Base-by-base conservation (phyloP, 2,329 filamentous ascomycete species). In the Fusarium phyllophilum region DNA sequence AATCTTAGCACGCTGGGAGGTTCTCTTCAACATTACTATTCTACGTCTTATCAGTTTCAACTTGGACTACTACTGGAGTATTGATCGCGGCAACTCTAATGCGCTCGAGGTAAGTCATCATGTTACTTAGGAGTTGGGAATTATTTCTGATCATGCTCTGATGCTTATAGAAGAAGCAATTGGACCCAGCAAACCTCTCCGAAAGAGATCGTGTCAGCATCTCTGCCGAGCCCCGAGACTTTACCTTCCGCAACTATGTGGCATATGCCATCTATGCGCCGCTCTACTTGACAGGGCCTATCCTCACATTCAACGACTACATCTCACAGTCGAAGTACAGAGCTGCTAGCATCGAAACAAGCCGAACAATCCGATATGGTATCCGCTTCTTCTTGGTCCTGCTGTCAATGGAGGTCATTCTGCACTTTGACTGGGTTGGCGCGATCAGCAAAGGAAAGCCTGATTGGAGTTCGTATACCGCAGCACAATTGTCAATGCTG, bases 301-400 rank as follows among this genome's bases (percentile, higher is more conserved):
- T 99, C 78, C 82, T 99, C 70, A 98, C 95, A 18, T 99, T 98
- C 86, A 99, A 99, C 83, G 97, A 99, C 85, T 99, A 96, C 85
- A 92, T 98, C 72, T 93, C 94, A 1, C 96, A 99, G 81, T 87
- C 88, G 69, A 92, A 94, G 75, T 93, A 96, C 83, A 89, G 88
- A 18, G 84, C 94, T 2, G 88, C 92, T 17, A 95, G 90, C 65
- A 91, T 96, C 77, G 93, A 92, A 74, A 83, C 82, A 8, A 83
- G 85, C 6, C 93, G 95, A 61, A 98, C 93, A 4, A 81, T 92
- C 36, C 90, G 94, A 51, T 99, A 99, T 79, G 95, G 87, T 29
- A 83, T 97, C 52, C 94, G 96, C 31, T 97, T 98, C 81, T 81
- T 92, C 26, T 83, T 98, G 56, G 91, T 91, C 20, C 87, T 99